Base-by-base conservation (phyloP, 345 rosid genomes). In the Anacardium occidentale region DNA sequence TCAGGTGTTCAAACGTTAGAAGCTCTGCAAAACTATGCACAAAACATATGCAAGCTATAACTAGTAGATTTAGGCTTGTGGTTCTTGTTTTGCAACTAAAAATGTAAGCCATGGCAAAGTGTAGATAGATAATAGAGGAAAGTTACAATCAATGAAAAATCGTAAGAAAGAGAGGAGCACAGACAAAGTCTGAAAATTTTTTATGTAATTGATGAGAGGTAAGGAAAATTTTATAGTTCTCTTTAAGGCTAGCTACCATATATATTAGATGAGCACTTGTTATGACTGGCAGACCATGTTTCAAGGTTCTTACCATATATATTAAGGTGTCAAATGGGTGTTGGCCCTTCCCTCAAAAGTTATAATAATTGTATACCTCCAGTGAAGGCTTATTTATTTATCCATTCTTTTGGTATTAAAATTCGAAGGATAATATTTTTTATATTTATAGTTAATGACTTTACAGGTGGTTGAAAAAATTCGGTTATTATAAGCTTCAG, bases 1-100 rank as follows among this genome's bases (percentile, higher is more conserved):
- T 70, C 18, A 79, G 61, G 47, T 89, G 94, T 24, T 79, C 69
- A 9, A 89, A 66, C 47, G 81, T 75, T 37, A 55, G 75, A 51
- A 87, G 82, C 70, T 85, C 83, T 9, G 89, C 89, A 66, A 44
- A 68, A 58, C 54, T 55, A 24, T 10, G 34, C 13, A 21, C 60
- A 9, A 51, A 18, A 51, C 2, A 54, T 25, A 68, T 55, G 62
- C 20, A 68, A 25, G 55, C 32, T 14, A 68, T 5, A 56, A 55
- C 34, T 10, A 56, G 62, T 6, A 37, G 40, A 22, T 12, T 32
- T 8, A 68, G 21, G 62, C 0, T 18, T 51, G 18, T 55, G 20
- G 59, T 26, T 69, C n/a, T 63, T 63, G 59, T 34, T 17, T 8
- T 55, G 53, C 26, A 76, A 44, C n/a, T 37, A n/a, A 51, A 68